These are phyloP conservation scores for Lachnellula arida DNA, from an alignment of 2,329 filamentous ascomycete genomes.

Conservation along the genomic window DNA sequence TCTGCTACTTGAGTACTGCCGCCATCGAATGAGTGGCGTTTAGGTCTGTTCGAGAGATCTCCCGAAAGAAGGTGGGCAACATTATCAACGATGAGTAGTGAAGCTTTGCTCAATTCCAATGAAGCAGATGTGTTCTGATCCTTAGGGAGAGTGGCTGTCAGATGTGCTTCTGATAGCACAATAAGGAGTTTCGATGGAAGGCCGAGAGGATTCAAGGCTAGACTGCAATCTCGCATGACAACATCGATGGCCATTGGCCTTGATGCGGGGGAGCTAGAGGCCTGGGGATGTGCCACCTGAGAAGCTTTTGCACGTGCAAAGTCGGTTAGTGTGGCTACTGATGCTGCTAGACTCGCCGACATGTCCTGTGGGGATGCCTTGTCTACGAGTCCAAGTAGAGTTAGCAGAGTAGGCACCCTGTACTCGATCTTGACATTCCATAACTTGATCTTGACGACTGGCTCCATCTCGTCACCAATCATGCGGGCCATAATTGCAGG, in stretches of 20 bases:
- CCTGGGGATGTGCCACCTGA: constrained; percentile 3
- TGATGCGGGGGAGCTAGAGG: constrained; percentile 18
- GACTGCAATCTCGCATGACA: constrained; percentile 71
- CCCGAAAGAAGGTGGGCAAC: constrained; percentile 40
- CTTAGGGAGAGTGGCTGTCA: constrained; percentile 63
- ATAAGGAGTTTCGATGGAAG: constrained; percentile 71
- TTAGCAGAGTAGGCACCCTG: constrained; percentile 76
- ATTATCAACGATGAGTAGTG: constrained; percentile 79
- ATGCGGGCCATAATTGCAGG: constrained; percentile 82
- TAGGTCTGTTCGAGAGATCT: constrained; percentile 9
- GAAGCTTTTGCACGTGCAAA: constrained; percentile 45
- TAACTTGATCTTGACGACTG: constrained; percentile 81
- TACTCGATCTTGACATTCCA: constrained; percentile 87
- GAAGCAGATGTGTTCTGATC: constrained; percentile 59
- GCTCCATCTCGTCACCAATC: constrained; percentile 92
- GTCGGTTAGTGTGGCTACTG: constrained; percentile 71
- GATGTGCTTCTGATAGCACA: constrained; percentile 70
- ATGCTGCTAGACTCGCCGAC: constrained; percentile 70
- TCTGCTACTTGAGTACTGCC: constrained; percentile 46
- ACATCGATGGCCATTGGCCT: constrained; percentile 67
- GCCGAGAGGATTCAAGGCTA: constrained; percentile 79
- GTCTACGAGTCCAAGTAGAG: constrained; percentile 65
- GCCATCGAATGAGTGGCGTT: constrained; percentile 30
- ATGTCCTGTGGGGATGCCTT: constrained; percentile 68
- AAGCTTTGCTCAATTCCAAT: constrained; percentile 72